These are phyloP conservation scores for Infundibulicybe gibba DNA, from an alignment of 768 basidiomycete species.

Conservation along the genomic window DNA sequence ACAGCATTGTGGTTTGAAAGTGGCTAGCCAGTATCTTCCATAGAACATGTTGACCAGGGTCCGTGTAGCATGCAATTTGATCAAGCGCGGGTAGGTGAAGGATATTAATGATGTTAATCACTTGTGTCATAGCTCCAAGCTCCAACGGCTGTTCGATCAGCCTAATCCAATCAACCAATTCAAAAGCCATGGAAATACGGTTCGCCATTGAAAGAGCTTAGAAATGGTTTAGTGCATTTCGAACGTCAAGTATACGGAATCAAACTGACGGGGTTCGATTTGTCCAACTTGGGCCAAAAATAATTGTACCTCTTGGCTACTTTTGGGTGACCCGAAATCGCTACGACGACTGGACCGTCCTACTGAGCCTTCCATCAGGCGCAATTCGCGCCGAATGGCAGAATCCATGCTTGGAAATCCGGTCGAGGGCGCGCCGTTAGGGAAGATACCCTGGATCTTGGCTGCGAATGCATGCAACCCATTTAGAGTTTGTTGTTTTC, in stretches of 20 bases:
- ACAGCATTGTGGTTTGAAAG: conserved; percentile 12
- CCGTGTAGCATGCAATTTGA: conserved; percentile 37
- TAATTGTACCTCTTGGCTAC: conserved; percentile 18
- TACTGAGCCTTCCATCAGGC: conserved; percentile 34
- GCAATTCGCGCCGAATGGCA: conserved; percentile 44
- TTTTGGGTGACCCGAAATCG: no score
- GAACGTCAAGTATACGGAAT: conserved; percentile 1
- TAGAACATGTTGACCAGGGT: conserved; percentile 37
- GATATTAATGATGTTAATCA: conserved; percentile 33
- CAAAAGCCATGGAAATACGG: conserved; percentile 39
- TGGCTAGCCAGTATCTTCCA: conserved; percentile 32
- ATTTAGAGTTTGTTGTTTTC: conserved; percentile 45
- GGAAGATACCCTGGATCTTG: conserved; percentile 33
- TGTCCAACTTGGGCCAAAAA: conserved; percentile 44
- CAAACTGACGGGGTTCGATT: conserved; percentile 42
- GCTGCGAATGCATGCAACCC: conserved; percentile 29
- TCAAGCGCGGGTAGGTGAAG: conserved; percentile 39
- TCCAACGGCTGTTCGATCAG: conserved; percentile 33
- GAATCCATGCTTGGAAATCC: conserved; percentile 27
- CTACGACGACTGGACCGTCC: neutral
- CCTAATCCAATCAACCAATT: conserved; percentile 65
- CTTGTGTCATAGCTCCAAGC: conserved; percentile 32
- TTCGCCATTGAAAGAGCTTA: conserved; percentile 34
- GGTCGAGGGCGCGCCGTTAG: conserved; percentile 17
- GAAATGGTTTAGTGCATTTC: neutral